Evolutionary conservation across 73 alveolate species (phyloP).

Genomic region (Paramecium pentaurelia): DNA sequence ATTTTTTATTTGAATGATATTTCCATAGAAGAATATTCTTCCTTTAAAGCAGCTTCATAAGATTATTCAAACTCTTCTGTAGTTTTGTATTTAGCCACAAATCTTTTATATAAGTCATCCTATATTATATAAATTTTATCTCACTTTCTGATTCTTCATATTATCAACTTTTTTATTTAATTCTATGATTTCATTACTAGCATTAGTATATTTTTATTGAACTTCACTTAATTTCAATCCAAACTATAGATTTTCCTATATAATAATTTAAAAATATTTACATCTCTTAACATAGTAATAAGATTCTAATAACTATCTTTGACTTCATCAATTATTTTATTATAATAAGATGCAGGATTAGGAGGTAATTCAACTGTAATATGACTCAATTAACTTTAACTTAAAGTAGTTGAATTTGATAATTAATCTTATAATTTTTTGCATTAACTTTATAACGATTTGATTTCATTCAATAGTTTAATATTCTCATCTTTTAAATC

Average conservation of each 20-base stretch:
- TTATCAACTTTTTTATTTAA: neutral
- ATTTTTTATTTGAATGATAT: neutral
- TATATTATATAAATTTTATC: neutral
- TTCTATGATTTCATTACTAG: neutral
- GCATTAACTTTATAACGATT: neutral
- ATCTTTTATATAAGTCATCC: constrained; percentile 27
- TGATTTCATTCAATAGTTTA: neutral
- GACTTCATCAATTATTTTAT: constrained; percentile 17
- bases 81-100: neutral
- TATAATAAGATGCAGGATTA: neutral
- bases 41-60: constrained; percentile 25
- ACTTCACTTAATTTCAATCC: neutral
- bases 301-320: constrained; percentile 10
- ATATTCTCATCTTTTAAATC: neutral
- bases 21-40: neutral
- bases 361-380: neutral
- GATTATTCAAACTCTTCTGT: neutral
- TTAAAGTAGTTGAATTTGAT: neutral
- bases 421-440: neutral
- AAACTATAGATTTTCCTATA: neutral
- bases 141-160: neutral
- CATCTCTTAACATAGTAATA: neutral
- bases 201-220: neutral
- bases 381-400: neutral
- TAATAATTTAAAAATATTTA: neutral